Evolutionary conservation across 306 rosid species (phyloP), one percentile per base, ranked within the genome.

Genomic region (Inga leiocalycina): DNA sequence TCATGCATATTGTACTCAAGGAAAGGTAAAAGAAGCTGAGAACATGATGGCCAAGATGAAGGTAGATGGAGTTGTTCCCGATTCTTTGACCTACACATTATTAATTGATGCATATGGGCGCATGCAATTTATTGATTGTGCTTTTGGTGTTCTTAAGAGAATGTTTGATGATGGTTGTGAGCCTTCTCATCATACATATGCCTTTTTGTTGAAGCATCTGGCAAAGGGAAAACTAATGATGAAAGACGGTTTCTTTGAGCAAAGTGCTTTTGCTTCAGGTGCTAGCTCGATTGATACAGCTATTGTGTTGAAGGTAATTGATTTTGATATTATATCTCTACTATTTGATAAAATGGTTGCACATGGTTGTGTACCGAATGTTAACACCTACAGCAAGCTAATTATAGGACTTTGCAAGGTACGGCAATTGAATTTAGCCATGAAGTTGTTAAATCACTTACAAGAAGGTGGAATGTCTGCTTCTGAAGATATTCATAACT

Each of bases 131-230:
- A 85, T 87, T 61, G 83, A 86, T 61, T 56, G 83, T 79, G 92
- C 94, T 75, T 90, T 91, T 85, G 86, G 80, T 81, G 90, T 88
- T 79, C 85, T 93, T 52, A 88, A 89, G 95, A 85, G 83, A 67
- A 93, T 93, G 97, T 82, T 79, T 70, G 85, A 87, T 85, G 90
- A 89, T 82, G 86, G 82, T 77, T 93, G 92, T 82, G 92, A 87
- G 54, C 94, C 97, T 77, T 93, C 91, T 74, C 87, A 80, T 83
- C 45, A 86, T 79, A 89, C 89, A 75, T 93, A 87, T 80, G 82
- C 87, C 59, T 86, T 82, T 80, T 86, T 93, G 27, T 57, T 57
- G 64, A 57, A 57, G 64, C 64, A 57, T n/a, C 4, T 57, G 64
- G 30, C 13, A n/a, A 57, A n/a, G 27, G 30, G 8, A n/a, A 57